Evolutionary conservation across 176 grass and related monocot species (phyloP), one percentile per base, ranked within the genome.

Genomic region (Pharus latifolius): DNA sequence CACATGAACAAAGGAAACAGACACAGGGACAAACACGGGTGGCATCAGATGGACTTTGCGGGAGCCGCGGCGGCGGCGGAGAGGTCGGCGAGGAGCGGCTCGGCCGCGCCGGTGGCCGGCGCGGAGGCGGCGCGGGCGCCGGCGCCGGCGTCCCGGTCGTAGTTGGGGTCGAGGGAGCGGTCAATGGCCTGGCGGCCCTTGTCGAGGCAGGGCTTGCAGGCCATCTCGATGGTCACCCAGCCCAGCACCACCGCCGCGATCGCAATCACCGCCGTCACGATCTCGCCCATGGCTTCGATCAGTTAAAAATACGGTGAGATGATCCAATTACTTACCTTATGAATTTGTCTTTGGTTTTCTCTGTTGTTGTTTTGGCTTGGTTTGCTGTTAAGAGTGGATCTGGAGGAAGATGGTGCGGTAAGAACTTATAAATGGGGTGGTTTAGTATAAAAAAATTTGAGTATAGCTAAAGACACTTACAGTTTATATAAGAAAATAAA

Each of bases 161-260:
- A 70, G 64, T 57, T 82, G 68, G 85, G 88, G 72, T 91, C 79
- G 75, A 96, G 92, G 16, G 92, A 82, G 40, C 80, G 80, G 74
- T 96, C 89, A 77, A 96, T 89, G 77, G 89, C 93, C 14, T 75
- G 69, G 73, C 86, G 93, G 77, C 93, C 88, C 23, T 82, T 50
- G 43, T 96, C 86, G 64, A 96, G 83, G 65, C 89, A 96, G 17
- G 93, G 88, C 76, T 96, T 96, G 85, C 93, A 96, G 32, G 93
- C 83, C 74, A 96, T 89, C 85, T 96, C 93, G 83, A 96, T 82
- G 58, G 93, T 81, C 69, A 92, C 66, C 88, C 93, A 96, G 20
- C 84, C 89, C n/a, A 98, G 78, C 62, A 90, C 72, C 61, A 90
- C 89, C 57, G 87, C 89, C 63, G 57, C 87, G 67, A 92, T 93